These are phyloP conservation scores for Russula griseocarnosa DNA, from an alignment of 768 basidiomycete species.

Conservation along the genomic window DNA sequence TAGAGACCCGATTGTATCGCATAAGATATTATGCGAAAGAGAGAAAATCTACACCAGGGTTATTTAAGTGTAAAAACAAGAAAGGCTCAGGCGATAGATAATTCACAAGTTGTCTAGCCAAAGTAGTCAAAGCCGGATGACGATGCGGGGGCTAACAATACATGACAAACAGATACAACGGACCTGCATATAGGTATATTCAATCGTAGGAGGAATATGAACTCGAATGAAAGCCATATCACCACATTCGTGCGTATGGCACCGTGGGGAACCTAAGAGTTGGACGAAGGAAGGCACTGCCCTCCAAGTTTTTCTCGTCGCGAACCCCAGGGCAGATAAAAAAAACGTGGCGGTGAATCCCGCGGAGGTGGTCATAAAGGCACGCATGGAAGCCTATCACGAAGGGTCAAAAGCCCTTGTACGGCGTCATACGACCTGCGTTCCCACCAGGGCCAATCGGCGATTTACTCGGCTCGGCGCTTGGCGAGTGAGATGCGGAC, in stretches of 20 bases:
- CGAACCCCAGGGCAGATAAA: conserved; percentile 3
- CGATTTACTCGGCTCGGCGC: conserved; percentile 10
- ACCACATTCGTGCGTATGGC: conserved; percentile 1
- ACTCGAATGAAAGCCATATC: conserved; percentile 1
- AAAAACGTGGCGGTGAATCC: background rate
- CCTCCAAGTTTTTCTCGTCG: background rate
- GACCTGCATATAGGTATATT: conserved; percentile 9
- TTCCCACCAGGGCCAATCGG: conserved; percentile 2
- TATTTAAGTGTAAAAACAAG: background rate
- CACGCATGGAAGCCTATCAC: background rate
- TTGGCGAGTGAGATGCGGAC: conserved; percentile 12
- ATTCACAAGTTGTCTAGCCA: conserved; percentile 15
- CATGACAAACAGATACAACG: conserved; percentile 19
- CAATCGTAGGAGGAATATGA: conserved; percentile 1
- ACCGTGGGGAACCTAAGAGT: background rate
- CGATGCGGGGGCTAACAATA: conserved; percentile 17
- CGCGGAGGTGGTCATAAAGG: background rate
- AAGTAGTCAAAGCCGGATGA: conserved; percentile 3
- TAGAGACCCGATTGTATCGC: background rate
- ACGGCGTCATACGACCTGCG: conserved; percentile 4
- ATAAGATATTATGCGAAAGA: background rate
- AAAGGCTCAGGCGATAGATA: conserved; percentile 1
- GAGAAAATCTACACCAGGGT: background rate
- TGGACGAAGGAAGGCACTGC: background rate
- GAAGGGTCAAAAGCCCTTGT: conserved; percentile 3